Percentiles rank a stretch among this genome's conserved stretches.
phyloP scores from a whole-genome alignment of 371 early-diverging fungal genomes.

The Quaeritorhiza haematococci region DNA sequence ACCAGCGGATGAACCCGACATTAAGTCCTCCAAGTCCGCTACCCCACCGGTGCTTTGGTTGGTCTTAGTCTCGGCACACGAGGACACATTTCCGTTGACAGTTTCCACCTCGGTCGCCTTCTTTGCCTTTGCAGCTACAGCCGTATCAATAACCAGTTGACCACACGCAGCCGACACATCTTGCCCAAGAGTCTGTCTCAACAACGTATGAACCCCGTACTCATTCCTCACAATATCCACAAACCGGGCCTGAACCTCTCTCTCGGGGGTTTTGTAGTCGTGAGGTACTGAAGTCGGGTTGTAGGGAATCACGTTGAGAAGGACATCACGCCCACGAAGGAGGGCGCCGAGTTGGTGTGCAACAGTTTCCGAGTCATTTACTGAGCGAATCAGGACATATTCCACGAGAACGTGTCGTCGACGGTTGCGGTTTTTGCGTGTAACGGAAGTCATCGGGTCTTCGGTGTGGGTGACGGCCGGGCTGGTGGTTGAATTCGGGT shows the following conservation, averaged over 20 bases:
- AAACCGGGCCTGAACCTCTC: slow-evolving; percentile 21
- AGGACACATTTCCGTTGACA: too few species aligned
- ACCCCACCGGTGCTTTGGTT: too few species aligned
- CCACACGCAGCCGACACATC: slow-evolving; percentile 46
- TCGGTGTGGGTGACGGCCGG: neutral
- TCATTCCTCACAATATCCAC: slow-evolving; percentile 27
- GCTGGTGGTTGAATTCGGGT: slow-evolving; percentile 4
- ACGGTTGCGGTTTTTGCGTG: too few species aligned
- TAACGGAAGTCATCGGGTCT: neutral
- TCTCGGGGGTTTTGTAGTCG: slow-evolving; percentile 38
- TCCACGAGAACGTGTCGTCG: slow-evolving; percentile 40
- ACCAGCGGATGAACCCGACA: too few species aligned
- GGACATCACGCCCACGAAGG: slow-evolving; percentile 28
- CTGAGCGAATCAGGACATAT: slow-evolving; percentile 39
- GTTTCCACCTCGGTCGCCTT: too few species aligned
- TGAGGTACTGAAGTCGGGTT: slow-evolving; percentile 39
- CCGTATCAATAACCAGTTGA: slow-evolving; percentile 45
- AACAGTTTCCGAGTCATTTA: slow-evolving; percentile 33
- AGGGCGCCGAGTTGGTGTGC: slow-evolving; percentile 39
- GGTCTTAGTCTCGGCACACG: too few species aligned
- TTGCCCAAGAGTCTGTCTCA: slow-evolving; percentile 41
- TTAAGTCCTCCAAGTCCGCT: too few species aligned
- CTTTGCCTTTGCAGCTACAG: too few species aligned
- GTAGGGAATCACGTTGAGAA: slow-evolving; percentile 51
- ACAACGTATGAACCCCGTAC: slow-evolving; percentile 31